Evolutionary conservation across 1,284 basidiomycete genomes (phyloP).

Genomic region (Ganoderma lingzhi): DNA sequence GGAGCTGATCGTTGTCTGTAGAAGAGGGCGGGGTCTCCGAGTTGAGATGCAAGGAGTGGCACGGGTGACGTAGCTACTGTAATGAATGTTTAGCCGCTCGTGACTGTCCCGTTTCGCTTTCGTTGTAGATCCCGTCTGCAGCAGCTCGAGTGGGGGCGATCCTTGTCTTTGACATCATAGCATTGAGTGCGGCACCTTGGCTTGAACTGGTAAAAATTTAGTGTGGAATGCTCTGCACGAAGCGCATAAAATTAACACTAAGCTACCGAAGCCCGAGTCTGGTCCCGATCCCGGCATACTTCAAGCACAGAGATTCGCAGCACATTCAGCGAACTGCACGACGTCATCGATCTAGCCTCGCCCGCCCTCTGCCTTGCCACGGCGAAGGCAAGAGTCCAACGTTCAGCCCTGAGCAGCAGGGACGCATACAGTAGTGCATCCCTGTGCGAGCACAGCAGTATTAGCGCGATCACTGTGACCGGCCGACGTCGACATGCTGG

Average conservation of each 20-base stretch:
- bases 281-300: neutral
- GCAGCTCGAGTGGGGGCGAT: neutral
- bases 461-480: neutral
- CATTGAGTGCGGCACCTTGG: neutral
- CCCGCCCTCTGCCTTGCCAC: neutral
- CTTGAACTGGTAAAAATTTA: neutral
- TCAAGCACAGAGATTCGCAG: neutral
- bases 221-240: neutral
- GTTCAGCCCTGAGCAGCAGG: neutral
- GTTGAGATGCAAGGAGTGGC: neutral
- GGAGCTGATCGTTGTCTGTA: neutral
- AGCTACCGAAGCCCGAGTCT: neutral
- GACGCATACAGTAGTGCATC: neutral
- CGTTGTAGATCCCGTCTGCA: neutral
- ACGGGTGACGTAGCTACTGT: neutral
- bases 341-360: constrained; percentile 1
- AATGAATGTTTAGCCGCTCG: neutral
- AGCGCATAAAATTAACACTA: neutral
- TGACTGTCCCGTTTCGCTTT: neutral
- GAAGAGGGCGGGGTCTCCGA: neutral
- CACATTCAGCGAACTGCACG: neutral
- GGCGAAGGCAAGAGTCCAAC: neutral
- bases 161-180: neutral
- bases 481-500: neutral
- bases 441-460: neutral